Percentiles rank a stretch among this genome's conserved stretches.
Conservation (phyloP, 2,329 filamentous ascomycete species). For the Trichoderma sp. region DNA sequence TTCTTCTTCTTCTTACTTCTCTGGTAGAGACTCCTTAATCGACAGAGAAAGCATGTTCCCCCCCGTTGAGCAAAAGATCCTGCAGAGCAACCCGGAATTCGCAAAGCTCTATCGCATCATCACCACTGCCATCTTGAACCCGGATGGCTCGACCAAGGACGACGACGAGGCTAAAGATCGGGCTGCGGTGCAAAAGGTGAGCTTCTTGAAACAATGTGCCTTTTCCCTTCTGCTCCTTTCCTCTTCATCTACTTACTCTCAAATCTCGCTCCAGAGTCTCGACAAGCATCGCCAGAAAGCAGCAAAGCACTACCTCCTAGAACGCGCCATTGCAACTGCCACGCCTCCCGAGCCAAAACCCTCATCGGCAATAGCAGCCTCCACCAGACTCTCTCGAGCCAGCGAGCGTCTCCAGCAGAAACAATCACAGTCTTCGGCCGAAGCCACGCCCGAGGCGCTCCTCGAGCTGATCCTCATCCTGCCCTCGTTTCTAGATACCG, state of each 20-base stretch:
- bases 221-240: too few relatives aligned
- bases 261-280: too few relatives aligned
- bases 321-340: constrained; percentile 51
- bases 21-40: background rate
- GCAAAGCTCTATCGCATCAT: constrained; percentile 59
- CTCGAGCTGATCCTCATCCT: constrained; percentile 58
- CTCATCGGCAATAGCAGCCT: constrained; percentile 26
- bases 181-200: constrained; percentile 52
- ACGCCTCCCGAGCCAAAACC: constrained; percentile 36
- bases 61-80: constrained; percentile 55
- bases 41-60: constrained; percentile 53
- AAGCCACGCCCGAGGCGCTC: constrained; percentile 47
- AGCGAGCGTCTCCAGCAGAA: constrained; percentile 28
- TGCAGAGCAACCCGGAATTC: constrained; percentile 61
- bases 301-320: constrained; percentile 55
- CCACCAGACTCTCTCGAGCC: constrained; percentile 22
- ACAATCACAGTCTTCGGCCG: constrained; percentile 24
- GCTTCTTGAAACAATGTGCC: too few relatives aligned
- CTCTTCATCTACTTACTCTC: too few relatives aligned
- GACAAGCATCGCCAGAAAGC: constrained; percentile 49
- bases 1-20: background rate
- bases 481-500: constrained; percentile 48
- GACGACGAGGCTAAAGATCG: constrained; percentile 53
- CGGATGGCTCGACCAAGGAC: constrained; percentile 59
- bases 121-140: constrained; percentile 55